Base-by-base conservation (phyloP, 257 asterid species). In the Plectranthus barbatus region DNA sequence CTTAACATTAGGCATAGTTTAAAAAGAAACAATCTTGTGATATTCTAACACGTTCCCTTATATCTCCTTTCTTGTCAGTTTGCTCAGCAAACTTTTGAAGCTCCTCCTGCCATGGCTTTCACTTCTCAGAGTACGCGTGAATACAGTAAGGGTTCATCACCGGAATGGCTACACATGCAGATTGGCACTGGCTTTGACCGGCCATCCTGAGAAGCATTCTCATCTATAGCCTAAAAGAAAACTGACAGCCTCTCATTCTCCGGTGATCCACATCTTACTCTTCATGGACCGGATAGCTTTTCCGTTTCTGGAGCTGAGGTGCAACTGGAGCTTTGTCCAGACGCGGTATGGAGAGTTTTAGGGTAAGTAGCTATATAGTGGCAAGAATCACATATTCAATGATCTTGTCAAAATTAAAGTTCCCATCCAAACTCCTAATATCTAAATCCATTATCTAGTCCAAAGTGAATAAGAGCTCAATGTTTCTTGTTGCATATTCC, bases 151-250 rank as follows among this genome's bases (percentile, higher is more conserved):
- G 77, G 79, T 19, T 67, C 96, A 41, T 84, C 95, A 17, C 90
- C 91, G 19, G 98, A 86, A 48, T 91, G 97, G 97, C 81, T 85
- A 50, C 96, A 87, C 54, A 91, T 91, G 97, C 97, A 91, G 79
- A 81, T 84, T 62, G 97, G 97, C 6, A 79, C 95, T 18, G 84
- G 93, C 58, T 87, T 87, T 57, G 93, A 85, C 65, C 71, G 87
- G 72, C 57, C 84, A 49, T 68, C 88, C 11, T 90, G 71, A 77
- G 42, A 54, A 5, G 37, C 50, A 31, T 49, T 19, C 42, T 4
- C 34, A 36, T 26, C 31, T 26, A 26, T 26, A 26, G n/a, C n/a
- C n/a, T n/a, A n/a, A n/a, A n/a, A n/a, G n/a, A n/a, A n/a, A n/a
- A n/a, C n/a, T n/a, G n/a, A n/a, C n/a, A n/a, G n/a, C n/a, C n/a